Conservation (phyloP, 2,329 filamentous ascomycete genomes). For the Aureobasidium vineae region DNA sequence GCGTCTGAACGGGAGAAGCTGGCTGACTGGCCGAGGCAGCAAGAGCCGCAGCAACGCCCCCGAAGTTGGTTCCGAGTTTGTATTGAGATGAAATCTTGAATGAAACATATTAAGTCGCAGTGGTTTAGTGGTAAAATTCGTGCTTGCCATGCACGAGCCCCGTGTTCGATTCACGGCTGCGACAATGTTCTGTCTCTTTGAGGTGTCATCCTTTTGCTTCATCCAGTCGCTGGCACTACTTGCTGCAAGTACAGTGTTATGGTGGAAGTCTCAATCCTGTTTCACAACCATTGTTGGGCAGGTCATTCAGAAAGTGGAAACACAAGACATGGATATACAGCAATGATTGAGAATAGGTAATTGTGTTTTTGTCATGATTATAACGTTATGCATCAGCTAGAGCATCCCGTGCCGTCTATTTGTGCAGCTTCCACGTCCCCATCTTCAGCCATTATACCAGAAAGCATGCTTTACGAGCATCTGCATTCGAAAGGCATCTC, state of each 20-base stretch:
- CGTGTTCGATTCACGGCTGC: slow-evolving; percentile 27
- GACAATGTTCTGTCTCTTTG: slow-evolving; percentile 12
- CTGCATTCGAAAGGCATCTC: neutral
- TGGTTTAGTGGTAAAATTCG: slow-evolving; percentile 28
- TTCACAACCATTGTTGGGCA: too few species aligned
- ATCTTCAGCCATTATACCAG: neutral
- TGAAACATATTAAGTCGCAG: slow-evolving; percentile 1
- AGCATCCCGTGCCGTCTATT: slow-evolving; percentile 3
- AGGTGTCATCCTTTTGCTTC: neutral
- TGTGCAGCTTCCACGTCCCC: neutral
- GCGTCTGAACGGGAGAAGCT: slow-evolving; percentile 2
- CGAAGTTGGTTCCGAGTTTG: too few species aligned
- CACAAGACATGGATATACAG: neutral
- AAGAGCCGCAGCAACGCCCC: neutral
- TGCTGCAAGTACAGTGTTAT: neutral
- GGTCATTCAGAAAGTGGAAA: neutral
- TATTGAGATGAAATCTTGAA: too few species aligned
- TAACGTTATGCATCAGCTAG: slow-evolving; percentile 20
- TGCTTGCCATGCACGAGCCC: slow-evolving; percentile 27
- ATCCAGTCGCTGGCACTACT: too few species aligned
- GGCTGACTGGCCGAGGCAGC: slow-evolving; percentile 4
- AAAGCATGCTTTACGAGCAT: too few species aligned
- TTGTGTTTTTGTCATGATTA: slow-evolving; percentile 7
- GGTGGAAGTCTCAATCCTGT: neutral
- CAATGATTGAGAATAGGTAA: neutral